These are phyloP conservation scores for Fraxinus latifolia DNA, from an alignment of 305 asterid genomes.

Conservation along the genomic window DNA sequence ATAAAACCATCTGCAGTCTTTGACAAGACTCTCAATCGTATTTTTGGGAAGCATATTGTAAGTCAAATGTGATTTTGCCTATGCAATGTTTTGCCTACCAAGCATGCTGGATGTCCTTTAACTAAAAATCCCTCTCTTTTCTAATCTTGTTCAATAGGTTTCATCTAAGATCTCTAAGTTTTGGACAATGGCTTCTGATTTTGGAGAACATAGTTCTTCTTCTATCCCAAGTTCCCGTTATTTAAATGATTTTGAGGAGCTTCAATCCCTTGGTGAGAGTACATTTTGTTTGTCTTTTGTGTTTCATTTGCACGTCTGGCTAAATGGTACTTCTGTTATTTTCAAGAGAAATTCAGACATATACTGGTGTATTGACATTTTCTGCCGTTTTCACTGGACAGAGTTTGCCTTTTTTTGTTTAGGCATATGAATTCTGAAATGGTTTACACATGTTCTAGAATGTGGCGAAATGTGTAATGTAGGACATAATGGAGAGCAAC, in stretches of 20 bases:
- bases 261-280: conserved; percentile 80
- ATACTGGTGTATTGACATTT: background rate
- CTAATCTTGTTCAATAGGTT: conserved; percentile 37
- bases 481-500: background rate
- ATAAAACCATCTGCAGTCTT: conserved; percentile 64
- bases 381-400: background rate
- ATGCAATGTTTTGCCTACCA: conserved; percentile 11
- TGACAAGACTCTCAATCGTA: conserved; percentile 64
- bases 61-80: conserved; percentile 30
- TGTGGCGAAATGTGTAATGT: background rate
- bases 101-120: conserved; percentile 20
- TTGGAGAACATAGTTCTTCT: conserved; percentile 45
- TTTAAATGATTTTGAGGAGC: conserved; percentile 93
- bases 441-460: background rate
- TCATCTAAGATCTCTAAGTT: conserved; percentile 65
- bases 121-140: conserved; percentile 25
- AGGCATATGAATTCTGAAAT: background rate
- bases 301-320: conserved; percentile 18
- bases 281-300: conserved; percentile 6
- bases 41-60: conserved; percentile 69
- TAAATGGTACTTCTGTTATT: conserved; percentile 17
- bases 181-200: conserved; percentile 72
- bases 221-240: conserved; percentile 74
- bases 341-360: conserved; percentile 5
- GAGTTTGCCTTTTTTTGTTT: background rate